These are phyloP conservation scores for Coemansia sp. DNA, from an alignment of 192 early-diverging fungal species.

Conservation along the genomic window DNA sequence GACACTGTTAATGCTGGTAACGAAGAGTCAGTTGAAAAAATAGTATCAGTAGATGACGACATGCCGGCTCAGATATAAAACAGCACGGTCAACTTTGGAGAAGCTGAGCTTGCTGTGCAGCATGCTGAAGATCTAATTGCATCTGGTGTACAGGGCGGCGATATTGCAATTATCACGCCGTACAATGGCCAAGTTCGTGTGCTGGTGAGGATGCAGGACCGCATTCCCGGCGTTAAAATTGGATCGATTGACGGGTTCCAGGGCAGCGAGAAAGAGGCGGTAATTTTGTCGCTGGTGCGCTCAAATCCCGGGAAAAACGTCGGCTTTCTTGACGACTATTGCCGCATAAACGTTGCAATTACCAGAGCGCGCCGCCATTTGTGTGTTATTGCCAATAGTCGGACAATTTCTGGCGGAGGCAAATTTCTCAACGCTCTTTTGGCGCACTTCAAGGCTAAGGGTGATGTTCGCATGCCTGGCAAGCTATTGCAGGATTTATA, in stretches of 20 bases:
- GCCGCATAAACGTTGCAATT: conserved; percentile 86
- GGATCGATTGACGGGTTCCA: conserved; percentile 89
- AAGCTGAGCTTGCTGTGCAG: conserved; percentile 63
- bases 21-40: conserved; percentile 84
- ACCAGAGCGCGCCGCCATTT: conserved; percentile 82
- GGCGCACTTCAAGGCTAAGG: background rate
- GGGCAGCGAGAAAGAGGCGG: conserved; percentile 86
- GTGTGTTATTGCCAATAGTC: conserved; percentile 76
- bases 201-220: conserved; percentile 51
- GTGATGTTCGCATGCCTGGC: background rate
- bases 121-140: conserved; percentile 64
- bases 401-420: conserved; percentile 53
- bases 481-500: too few relatives aligned
- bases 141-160: conserved; percentile 59
- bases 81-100: conserved; percentile 73
- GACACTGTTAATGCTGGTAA: conserved; percentile 58
- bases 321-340: conserved; percentile 79
- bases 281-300: conserved; percentile 77
- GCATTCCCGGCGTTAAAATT: conserved; percentile 68
- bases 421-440: conserved; percentile 34
- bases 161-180: conserved; percentile 85
- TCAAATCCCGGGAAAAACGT: conserved; percentile 74
- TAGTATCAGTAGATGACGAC: conserved; percentile 66
- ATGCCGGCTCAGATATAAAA: conserved; percentile 75
- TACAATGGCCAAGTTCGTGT: conserved; percentile 77